These are phyloP conservation scores for Bocquillonia castaneifolia DNA, from an alignment of 441 rosid species.

Conservation along the genomic window DNA sequence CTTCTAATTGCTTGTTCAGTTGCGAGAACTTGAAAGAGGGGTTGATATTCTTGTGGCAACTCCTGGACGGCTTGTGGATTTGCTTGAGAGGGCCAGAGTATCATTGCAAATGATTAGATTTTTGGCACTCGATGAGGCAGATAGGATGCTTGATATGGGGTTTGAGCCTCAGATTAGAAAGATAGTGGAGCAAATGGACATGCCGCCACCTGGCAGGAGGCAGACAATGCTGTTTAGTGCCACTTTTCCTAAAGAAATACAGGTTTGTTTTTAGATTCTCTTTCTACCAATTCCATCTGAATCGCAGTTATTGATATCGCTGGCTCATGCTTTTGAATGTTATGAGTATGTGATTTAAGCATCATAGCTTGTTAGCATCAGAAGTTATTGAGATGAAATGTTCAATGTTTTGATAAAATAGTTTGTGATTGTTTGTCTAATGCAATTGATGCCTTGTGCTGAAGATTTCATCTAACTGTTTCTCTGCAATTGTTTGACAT, in stretches of 20 bases:
- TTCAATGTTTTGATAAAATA: background rate
- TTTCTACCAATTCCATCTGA: background rate
- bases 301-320: background rate
- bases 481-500: conserved; percentile 13
- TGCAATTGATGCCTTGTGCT: background rate
- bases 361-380: background rate
- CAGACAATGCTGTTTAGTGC: conserved; percentile 95
- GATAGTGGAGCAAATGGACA: conserved; percentile 89
- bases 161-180: conserved; percentile 95
- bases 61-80: conserved; percentile 83
- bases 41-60: conserved; percentile 96
- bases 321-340: background rate
- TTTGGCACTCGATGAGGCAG: conserved; percentile 90
- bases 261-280: conserved; percentile 38
- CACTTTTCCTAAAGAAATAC: conserved; percentile 90
- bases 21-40: conserved; percentile 86
- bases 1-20: conserved; percentile 38
- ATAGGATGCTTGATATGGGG: conserved; percentile 95
- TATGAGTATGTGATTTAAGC: background rate
- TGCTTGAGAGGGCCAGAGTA: conserved; percentile 92
- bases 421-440: background rate
- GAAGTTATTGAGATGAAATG: background rate
- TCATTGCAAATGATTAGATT: conserved; percentile 81
- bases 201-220: conserved; percentile 81
- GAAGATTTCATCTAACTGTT: conserved; percentile 3